Evolutionary conservation across 805 yeast species (phyloP).

Genomic region (Cyberlindnera mississippiensis): DNA sequence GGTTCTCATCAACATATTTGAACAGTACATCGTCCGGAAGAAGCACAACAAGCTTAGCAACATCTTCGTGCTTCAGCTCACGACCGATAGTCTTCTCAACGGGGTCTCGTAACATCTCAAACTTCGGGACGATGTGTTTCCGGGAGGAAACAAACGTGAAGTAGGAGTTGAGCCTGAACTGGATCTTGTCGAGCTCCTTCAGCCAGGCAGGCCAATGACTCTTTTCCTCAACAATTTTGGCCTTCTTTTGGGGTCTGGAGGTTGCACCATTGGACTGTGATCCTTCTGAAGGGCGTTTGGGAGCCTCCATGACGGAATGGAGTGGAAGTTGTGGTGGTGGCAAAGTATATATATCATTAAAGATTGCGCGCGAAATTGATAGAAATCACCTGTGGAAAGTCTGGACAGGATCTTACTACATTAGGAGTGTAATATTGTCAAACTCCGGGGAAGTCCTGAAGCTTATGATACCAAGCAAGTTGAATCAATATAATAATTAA

Average conservation of each 20-base stretch:
- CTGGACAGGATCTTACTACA: no score
- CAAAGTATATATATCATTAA: no score
- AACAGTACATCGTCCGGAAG: slow-evolving; percentile 67
- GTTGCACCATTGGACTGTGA: background rate
- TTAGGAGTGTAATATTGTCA: no score
- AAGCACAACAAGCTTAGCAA: slow-evolving; percentile 57
- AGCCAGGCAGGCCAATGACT: slow-evolving; percentile 30
- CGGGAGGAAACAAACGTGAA: slow-evolving; percentile 60
- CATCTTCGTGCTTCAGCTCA: slow-evolving; percentile 45
- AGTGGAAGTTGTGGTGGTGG: no score
- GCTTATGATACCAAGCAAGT: no score
- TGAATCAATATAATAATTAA: no score
- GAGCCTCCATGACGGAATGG: background rate
- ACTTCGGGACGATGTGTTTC: slow-evolving; percentile 56
- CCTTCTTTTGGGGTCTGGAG: slow-evolving; percentile 3
- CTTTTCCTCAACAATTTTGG: slow-evolving; percentile 3
- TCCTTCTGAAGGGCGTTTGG: background rate
- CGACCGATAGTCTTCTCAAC: slow-evolving; percentile 48
- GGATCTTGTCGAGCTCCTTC: slow-evolving; percentile 42
- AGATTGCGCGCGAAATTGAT: no score
- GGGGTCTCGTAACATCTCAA: slow-evolving; percentile 48
- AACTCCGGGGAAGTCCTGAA: no score
- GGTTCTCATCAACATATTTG: slow-evolving; percentile 79
- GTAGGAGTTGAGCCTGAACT: slow-evolving; percentile 52
- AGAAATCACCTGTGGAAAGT: no score